Evolutionary conservation across 768 basidiomycete species (phyloP), one percentile per base, ranked within the genome.

Genomic region (Melanogaster broomeanus): DNA sequence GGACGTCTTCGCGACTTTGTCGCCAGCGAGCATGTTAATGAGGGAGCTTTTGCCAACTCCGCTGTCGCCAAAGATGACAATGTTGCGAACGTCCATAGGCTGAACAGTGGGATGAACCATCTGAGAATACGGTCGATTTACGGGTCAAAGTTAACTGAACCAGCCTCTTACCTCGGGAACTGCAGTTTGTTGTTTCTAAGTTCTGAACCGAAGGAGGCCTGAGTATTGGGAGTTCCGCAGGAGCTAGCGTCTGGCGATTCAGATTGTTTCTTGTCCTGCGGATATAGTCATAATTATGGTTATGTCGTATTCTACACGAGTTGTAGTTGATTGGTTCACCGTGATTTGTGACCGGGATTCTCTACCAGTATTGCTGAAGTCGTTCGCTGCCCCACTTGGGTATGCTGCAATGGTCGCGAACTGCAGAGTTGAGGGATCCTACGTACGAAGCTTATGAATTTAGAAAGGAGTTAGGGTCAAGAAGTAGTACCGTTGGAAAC

Each of bases 31-130:
- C 70, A 78, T 67, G 59, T 77, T 78, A 42, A 78, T 59, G 2
- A 78, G 53, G 3, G 73, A 74, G 51, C 77, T 78, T 57, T 78
- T 78, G 12, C 72, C 71, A 3, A 70, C 54, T 15, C 76, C 76
- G 3, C 69, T 68, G 39, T 77, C 74, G 1, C 77, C 76, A 37
- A 77, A 78, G 19, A 77, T 40, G 15, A 77, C 62, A n/a, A 77
- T 44, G 45, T 77, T 77, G 24, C 53, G 62, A 24, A 16, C 19
- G 30, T 51, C 52, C 4, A 25, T 24, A 16, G 33, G 9, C 58
- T 61, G 35, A 49, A n/a, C n/a, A n/a, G 24, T 25, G 41, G 13
- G 24, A 28, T 24, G 13, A 15, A 12, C 22, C 12, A 16, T 13
- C 41, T 42, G 33, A 42, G 16, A 4, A 19, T 12, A 34, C 16